Conservation (phyloP, 306 rosid species). For the Vicia sativa region DNA sequence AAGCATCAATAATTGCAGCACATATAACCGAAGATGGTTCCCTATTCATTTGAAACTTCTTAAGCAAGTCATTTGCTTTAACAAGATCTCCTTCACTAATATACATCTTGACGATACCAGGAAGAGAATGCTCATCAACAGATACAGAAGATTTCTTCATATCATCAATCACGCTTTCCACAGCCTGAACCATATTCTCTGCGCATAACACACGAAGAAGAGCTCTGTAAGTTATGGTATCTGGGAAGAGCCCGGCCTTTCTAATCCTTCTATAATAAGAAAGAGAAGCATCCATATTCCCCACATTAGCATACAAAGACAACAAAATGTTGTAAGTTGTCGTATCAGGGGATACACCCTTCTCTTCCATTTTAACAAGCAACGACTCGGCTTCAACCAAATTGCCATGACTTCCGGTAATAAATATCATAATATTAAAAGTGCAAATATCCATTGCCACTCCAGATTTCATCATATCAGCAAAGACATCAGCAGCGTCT, state of each 20-base stretch:
- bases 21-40: slow-evolving; percentile 54
- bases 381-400: slow-evolving; percentile 76
- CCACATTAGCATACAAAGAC: slow-evolving; percentile 72
- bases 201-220: slow-evolving; percentile 63
- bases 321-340: slow-evolving; percentile 77
- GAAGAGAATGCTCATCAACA: slow-evolving; percentile 70
- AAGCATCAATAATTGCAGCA: slow-evolving; percentile 74
- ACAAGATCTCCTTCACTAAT: slow-evolving; percentile 57
- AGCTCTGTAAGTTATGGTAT: slow-evolving; percentile 72
- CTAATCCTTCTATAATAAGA: slow-evolving; percentile 62
- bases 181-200: slow-evolving; percentile 67
- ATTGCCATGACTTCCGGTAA: slow-evolving; percentile 85
- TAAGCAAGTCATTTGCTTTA: slow-evolving; percentile 54
- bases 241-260: slow-evolving; percentile 77
- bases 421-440: slow-evolving; percentile 81
- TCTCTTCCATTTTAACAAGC: slow-evolving; percentile 86
- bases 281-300: slow-evolving; percentile 67
- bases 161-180: slow-evolving; percentile 65
- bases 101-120: slow-evolving; percentile 77
- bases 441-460: slow-evolving; percentile 75
- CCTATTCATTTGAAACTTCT: slow-evolving; percentile 50
- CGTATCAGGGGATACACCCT: slow-evolving; percentile 72
- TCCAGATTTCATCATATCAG: slow-evolving; percentile 82
- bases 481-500: slow-evolving; percentile 81
- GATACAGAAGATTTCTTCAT: slow-evolving; percentile 59